These are phyloP conservation scores for Kuraishia piskuri DNA, from an alignment of 805 yeast genomes.

Conservation along the genomic window DNA sequence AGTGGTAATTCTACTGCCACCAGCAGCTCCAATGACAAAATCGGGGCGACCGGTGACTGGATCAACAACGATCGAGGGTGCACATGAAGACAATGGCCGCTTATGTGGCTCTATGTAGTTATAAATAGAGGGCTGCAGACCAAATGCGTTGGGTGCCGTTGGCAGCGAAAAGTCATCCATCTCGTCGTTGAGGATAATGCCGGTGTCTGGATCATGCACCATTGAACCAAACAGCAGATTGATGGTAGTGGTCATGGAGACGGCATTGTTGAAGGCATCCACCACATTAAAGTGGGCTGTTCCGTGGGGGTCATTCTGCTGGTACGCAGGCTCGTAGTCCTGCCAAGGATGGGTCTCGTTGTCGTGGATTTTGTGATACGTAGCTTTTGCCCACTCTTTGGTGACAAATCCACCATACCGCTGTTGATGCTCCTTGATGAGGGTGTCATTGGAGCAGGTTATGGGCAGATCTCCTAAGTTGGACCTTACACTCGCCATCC, in stretches of 20 bases:
- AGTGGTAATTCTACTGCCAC: constrained; percentile 83
- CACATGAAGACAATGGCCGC: constrained; percentile 78
- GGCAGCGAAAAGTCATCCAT: constrained; percentile 93
- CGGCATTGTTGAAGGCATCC: constrained; percentile 70
- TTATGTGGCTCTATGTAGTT: constrained; percentile 70
- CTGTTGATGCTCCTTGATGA: constrained; percentile 18
- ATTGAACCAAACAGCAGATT: constrained; percentile 77
- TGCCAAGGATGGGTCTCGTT: constrained; percentile 56
- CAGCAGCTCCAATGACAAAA: constrained; percentile 83
- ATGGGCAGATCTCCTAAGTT: constrained; percentile 62
- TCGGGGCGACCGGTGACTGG: constrained; percentile 39
- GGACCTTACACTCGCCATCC: constrained; percentile 86
- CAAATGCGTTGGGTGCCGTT: constrained; percentile 62
- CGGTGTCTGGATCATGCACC: constrained; percentile 76
- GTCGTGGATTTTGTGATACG: constrained; percentile 43
- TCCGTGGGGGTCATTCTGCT: constrained; percentile 76
- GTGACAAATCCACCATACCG: constrained; percentile 37
- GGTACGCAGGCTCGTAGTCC: constrained; percentile 73
- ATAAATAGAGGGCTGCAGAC: constrained; percentile 69
- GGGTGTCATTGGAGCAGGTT: constrained; percentile 16
- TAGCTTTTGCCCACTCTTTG: constrained; percentile 48
- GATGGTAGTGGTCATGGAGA: constrained; percentile 81
- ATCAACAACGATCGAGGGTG: constrained; percentile 61
- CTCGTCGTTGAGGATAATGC: constrained; percentile 76
- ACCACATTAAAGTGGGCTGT: constrained; percentile 82